phyloP scores from a whole-genome alignment of 106 monocot genomes.

The Dendrobium officinale region DNA sequence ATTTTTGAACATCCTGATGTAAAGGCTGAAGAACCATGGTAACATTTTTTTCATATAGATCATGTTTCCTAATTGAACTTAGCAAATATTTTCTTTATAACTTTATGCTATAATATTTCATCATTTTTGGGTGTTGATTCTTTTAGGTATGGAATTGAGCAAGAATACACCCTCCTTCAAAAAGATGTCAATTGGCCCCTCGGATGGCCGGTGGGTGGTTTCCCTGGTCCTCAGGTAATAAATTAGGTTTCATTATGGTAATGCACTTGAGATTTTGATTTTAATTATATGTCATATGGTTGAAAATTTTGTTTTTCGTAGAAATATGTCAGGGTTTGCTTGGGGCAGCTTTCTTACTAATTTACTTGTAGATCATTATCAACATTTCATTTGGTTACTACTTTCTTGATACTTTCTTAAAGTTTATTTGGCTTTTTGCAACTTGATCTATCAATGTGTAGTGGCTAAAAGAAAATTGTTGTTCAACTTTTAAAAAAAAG shows the following conservation, averaged over 20 bases:
- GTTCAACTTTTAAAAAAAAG: no score
- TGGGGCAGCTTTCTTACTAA: no score
- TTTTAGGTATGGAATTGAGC: slow-evolving; percentile 63
- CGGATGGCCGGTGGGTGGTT: slow-evolving; percentile 71
- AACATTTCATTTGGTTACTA: no score
- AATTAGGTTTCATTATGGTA: background rate
- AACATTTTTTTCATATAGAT: background rate
- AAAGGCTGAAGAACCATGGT: slow-evolving; percentile 53
- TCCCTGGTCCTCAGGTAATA: slow-evolving; percentile 54
- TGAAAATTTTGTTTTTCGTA: no score
- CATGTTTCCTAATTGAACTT: background rate
- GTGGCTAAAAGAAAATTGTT: no score
- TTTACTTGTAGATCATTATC: no score
- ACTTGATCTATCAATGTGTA: no score
- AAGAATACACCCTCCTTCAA: slow-evolving; percentile 68
- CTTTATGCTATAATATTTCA: background rate
- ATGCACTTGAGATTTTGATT: no score
- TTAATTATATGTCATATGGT: no score
- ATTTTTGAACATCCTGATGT: slow-evolving; percentile 45
- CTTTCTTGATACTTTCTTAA: no score
- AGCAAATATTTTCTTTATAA: background rate
- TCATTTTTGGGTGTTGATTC: background rate
- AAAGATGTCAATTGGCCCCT: slow-evolving; percentile 61
- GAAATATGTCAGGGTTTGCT: no score
- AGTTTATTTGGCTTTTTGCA: no score